Base-by-base conservation (phyloP, 495 filamentous ascomycete species). In the Penicillium steckii region DNA sequence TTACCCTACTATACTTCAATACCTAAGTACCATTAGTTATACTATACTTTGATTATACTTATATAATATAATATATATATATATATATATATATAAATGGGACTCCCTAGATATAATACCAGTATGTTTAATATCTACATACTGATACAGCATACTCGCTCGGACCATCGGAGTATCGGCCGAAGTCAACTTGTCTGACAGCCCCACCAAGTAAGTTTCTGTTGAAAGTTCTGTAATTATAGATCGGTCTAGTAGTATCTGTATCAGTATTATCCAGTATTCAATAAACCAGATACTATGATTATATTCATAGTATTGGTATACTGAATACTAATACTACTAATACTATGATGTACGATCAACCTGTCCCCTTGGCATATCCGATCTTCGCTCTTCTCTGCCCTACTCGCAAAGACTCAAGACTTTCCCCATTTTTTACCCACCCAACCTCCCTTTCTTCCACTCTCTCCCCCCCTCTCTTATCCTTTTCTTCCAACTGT, bases 381-480 rank as follows among this genome's bases (percentile, higher is more conserved):
- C 57, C 57, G 57, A 60, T 51, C 57, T 50, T 57, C 57, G 54
- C 50, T 60, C 50, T 49, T 37, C 52, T 49, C 52, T 55, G 8
- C 46, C 42, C 40, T 22, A 19, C 50, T 42, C 27, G 9, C 29
- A 9, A 2, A 3, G n/a, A 13, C 18, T 15, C n/a, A 37, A 37
- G 10, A 10, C 4, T 27, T 37, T 37, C 33, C 33, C 33, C 33
- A 37, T 37, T 37, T 41, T 48, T 48, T 55, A 52, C 41, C 48
- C 42, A 52, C 54, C 60, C 60, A 60, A 63, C 56, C 50, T 59
- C 56, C 46, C 57, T 48, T 53, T 49, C 53, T 40, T 46, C 35
- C 35, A 50, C 44, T 30, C 40, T 49, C 45, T 21, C 38, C 48
- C 32, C 50, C 45, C 29, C 50, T 52, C 38, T 48, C 38, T 46